Conservation (phyloP, 768 basidiomycete genomes). For the Phylloporus sp. region DNA sequence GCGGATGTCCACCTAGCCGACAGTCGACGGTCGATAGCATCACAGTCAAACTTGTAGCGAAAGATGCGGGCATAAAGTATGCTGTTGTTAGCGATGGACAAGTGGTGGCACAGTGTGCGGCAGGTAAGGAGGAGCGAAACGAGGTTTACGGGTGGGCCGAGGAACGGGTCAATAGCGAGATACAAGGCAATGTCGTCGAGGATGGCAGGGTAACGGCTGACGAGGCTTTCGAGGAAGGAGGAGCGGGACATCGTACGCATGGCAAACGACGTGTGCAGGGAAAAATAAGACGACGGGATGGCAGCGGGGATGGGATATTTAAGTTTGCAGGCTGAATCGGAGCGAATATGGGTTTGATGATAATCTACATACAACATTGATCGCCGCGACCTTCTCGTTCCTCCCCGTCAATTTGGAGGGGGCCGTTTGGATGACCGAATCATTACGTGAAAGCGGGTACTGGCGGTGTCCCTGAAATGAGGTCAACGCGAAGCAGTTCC, state of each 20-base stretch:
- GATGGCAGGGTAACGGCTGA: constrained; percentile 7
- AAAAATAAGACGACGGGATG: constrained; percentile 3
- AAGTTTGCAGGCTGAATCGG: constrained; percentile 22
- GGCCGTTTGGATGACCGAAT: constrained; percentile 30
- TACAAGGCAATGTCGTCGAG: constrained; percentile 42
- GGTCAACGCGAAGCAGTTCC: constrained; percentile 15
- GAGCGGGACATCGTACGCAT: constrained; percentile 1
- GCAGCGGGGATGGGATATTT: constrained; percentile 23
- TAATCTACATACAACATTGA: constrained; percentile 35
- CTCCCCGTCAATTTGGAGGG: constrained; percentile 28
- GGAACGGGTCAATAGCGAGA: constrained; percentile 32
- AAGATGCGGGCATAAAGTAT: constrained; percentile 43
- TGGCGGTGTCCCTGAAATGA: constrained; percentile 27
- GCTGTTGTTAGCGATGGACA: constrained; percentile 34
- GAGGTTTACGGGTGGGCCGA: constrained; percentile 42
- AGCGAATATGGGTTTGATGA: constrained; percentile 32
- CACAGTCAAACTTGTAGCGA: constrained; percentile 40
- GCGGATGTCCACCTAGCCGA: constrained; percentile 34
- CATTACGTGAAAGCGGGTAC: constrained; percentile 32
- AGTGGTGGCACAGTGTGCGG: constrained; percentile 30
- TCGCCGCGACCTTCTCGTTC: constrained; percentile 32
- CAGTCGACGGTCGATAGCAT: constrained; percentile 38
- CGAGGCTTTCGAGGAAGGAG: constrained; percentile 20
- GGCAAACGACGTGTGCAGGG: constrained; percentile 3
- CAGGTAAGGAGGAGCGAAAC: constrained; percentile 37